Conservation (phyloP, 345 rosid genomes). For the Ricinus communis region DNA sequence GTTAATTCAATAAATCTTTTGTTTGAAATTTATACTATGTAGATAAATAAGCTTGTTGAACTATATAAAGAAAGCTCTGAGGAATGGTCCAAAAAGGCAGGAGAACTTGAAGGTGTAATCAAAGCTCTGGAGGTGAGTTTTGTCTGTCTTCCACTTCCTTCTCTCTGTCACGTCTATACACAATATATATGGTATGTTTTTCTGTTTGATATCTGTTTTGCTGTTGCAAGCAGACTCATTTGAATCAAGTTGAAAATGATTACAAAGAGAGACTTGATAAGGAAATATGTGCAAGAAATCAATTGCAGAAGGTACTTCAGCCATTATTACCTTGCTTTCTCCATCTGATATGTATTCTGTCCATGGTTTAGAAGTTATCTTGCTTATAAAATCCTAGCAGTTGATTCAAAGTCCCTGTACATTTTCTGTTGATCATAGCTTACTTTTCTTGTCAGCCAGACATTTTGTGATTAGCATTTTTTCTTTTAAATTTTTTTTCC, state of each 20-base stretch:
- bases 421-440: neutral
- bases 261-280: slow-evolving; percentile 75
- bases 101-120: slow-evolving; percentile 95
- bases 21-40: slow-evolving; percentile 16
- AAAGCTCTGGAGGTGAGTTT: slow-evolving; percentile 82
- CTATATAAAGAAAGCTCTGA: slow-evolving; percentile 87
- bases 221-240: slow-evolving; percentile 48
- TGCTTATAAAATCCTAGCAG: neutral
- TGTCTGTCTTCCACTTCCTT: neutral
- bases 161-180: neutral
- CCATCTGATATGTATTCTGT: neutral
- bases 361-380: neutral
- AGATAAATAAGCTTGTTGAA: slow-evolving; percentile 89
- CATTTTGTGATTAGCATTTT: neutral
- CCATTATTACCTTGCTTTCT: neutral
- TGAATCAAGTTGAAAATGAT: slow-evolving; percentile 67
- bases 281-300: slow-evolving; percentile 62
- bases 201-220: neutral
- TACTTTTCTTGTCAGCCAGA: too few relatives aligned
- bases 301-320: slow-evolving; percentile 63
- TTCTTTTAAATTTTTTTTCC: too few relatives aligned
- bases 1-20: slow-evolving; percentile 1
- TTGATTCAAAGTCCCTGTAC: neutral
- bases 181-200: neutral
- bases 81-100: slow-evolving; percentile 93